Evolutionary conservation across 2,329 filamentous ascomycete species (phyloP), one percentile per base, ranked within the genome.

Genomic region (Penicillium digitatum): DNA sequence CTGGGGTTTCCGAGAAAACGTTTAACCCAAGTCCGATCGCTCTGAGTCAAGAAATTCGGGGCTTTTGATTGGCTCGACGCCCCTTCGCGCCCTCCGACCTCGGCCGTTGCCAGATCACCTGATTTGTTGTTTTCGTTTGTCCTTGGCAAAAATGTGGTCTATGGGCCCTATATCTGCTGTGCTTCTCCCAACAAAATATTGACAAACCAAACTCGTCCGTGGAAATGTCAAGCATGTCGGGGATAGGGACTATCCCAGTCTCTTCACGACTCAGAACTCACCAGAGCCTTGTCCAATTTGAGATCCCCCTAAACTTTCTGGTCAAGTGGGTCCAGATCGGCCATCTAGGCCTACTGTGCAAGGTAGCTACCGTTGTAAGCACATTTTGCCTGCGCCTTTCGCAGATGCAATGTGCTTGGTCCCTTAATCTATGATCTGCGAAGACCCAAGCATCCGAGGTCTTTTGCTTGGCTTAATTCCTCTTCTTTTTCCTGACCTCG

Each of bases 21-120:
- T 49, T 45, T 59, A 60, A 57, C 62, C 57, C 37, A 63, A 62
- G 57, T 55, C 57, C 55, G 56, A 62, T 56, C 57, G 61, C 44
- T 55, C 50, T 57, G 60, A 61, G 56, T 63, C 64, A 63, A 61
- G 57, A 56, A 66, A 66, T 69, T 56, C 60, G 44, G 18, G 24
- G n/a, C 18, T 27, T 48, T 8, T 67, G 54, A 70, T 70, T 70
- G 67, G 68, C 18, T 38, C 20, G 16, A 10, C 14, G 16, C 34
- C 20, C 58, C 43, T 61, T 57, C 54, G 56, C 61, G 39, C 52
- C 62, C 68, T 68, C 67, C 66, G 65, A 68, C 63, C 65, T 69
- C 67, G 67, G 67, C 66, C 18, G 35, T 46, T 24, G 40, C n/a
- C 26, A 14, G 39, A 34, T 62, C 61, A 60, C 58, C 40, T 65